These are phyloP conservation scores for Aspergillus spinulosporus DNA, from an alignment of 2,329 filamentous ascomycete genomes.

Conservation along the genomic window DNA sequence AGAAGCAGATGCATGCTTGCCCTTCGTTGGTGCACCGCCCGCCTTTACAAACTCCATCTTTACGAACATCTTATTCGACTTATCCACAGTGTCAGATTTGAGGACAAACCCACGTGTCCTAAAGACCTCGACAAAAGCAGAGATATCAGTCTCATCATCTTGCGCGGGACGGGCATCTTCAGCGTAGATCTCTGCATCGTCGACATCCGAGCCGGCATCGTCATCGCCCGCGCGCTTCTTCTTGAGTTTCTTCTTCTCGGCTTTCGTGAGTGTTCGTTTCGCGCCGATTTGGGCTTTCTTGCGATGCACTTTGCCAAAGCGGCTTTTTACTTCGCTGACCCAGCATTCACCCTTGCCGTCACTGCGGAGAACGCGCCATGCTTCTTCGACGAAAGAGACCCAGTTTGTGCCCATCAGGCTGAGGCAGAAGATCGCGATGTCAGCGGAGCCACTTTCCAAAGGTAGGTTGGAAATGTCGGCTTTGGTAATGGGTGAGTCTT, in stretches of 20 bases:
- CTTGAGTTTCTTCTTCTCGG: constrained; percentile 46
- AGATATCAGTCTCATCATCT: constrained; percentile 77
- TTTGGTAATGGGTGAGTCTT: constrained; percentile 69
- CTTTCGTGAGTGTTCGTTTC: constrained; percentile 42
- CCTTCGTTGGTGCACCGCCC: constrained; percentile 66
- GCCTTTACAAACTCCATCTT: constrained; percentile 92
- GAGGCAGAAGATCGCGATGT: constrained; percentile 91
- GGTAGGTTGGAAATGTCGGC: constrained; percentile 88
- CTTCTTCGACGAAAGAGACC: constrained; percentile 94
- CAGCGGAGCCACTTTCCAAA: constrained; percentile 69
- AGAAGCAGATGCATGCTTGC: constrained; percentile 61
- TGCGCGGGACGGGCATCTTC: constrained; percentile 54
- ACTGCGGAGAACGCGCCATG: constrained; percentile 85
- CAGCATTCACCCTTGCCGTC: constrained; percentile 83
- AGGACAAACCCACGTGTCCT: constrained; percentile 78
- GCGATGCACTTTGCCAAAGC: constrained; percentile 66
- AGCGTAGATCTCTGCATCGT: constrained; percentile 56
- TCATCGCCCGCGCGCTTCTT: constrained; percentile 51
- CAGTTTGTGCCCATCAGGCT: constrained; percentile 99
- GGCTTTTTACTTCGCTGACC: constrained; percentile 94
- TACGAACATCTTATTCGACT: constrained; percentile 97
- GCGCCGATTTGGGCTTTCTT: constrained; percentile 45
- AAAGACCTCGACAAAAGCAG: constrained; percentile 81
- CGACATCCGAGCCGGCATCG: constrained; percentile 42
- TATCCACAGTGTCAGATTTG: constrained; percentile 70